A percentile compares a stretch with the other conserved stretches of the same genome.
Conservation (phyloP, 257 asterid species). For the Nicotiana otophora region DNA sequence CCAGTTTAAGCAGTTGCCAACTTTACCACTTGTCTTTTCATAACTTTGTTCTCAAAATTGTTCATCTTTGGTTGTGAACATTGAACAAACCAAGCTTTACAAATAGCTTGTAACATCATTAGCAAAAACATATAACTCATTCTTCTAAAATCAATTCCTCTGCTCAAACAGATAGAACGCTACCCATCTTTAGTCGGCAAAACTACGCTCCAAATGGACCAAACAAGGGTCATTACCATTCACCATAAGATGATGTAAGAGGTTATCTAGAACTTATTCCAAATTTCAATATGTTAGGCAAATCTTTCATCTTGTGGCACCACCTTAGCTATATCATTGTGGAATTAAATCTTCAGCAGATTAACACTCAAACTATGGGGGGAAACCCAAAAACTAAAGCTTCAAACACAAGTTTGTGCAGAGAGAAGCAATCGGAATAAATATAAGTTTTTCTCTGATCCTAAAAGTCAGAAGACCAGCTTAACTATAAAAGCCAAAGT, state of each 20-base stretch:
- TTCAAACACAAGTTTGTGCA: neutral
- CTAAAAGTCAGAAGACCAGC: neutral
- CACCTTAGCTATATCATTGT: neutral
- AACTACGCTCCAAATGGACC: neutral
- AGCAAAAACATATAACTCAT: neutral
- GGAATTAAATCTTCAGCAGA: neutral
- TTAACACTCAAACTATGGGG: neutral
- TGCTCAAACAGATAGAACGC: neutral
- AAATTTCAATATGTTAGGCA: neutral
- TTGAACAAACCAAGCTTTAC: neutral
- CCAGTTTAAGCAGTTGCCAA: neutral
- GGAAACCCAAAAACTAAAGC: neutral
- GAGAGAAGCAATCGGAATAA: conserved; percentile 1
- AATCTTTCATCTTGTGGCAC: neutral
- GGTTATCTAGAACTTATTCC: neutral
- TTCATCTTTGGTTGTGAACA: neutral
- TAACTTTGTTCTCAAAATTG: neutral
- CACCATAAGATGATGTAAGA: neutral
- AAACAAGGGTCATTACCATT: neutral
- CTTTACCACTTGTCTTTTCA: neutral
- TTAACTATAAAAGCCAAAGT: neutral
- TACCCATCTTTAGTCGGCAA: neutral
- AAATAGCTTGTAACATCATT: neutral
- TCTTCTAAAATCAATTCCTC: neutral
- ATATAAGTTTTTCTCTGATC: neutral